Evolutionary conservation across 108 stramenopile genomes (phyloP).

Genomic region (Fragilaria crotonensis): DNA sequence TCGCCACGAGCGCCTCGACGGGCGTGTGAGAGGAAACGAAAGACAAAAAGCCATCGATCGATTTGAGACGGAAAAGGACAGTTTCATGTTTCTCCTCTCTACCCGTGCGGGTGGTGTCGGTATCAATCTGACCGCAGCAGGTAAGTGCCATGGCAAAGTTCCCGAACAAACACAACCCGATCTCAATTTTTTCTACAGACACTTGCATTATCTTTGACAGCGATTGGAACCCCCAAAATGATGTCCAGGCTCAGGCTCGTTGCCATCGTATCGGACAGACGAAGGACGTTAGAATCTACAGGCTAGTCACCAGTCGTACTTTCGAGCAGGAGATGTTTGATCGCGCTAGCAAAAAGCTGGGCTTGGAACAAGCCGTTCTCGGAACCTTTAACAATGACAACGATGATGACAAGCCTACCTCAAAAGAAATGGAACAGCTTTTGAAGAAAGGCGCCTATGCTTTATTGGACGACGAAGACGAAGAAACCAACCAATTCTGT

Average conservation of each 20-base stretch:
- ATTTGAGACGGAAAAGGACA: constrained; percentile 82
- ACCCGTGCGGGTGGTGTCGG: constrained; percentile 96
- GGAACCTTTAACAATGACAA: constrained; percentile 87
- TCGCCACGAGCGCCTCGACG: constrained; percentile 82
- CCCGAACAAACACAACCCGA: constrained; percentile 50
- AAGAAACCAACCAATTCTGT: constrained; percentile 73
- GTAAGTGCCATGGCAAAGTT: constrained; percentile 32
- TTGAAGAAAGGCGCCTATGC: constrained; percentile 92
- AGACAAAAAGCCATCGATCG: constrained; percentile 98
- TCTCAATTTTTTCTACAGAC: constrained; percentile 54
- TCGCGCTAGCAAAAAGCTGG: constrained; percentile 94
- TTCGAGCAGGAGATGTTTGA: constrained; percentile 99
- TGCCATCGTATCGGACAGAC: constrained; percentile 99
- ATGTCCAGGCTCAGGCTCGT: constrained; percentile 97
- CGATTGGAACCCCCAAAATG: constrained; percentile 99
- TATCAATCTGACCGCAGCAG: constrained; percentile 98
- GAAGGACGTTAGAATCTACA: constrained; percentile 93
- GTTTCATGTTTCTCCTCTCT: constrained; percentile 75
- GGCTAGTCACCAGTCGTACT: constrained; percentile 92
- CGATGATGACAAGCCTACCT: constrained; percentile 82
- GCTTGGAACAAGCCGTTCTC: constrained; percentile 98
- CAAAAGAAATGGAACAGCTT: constrained; percentile 90
- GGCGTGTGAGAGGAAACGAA: constrained; percentile 87
- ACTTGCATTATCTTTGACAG: constrained; percentile 81
- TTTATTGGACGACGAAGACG: constrained; percentile 81